Conservation (phyloP, 192 early-diverging fungal genomes). For the Coemansia erecta region DNA sequence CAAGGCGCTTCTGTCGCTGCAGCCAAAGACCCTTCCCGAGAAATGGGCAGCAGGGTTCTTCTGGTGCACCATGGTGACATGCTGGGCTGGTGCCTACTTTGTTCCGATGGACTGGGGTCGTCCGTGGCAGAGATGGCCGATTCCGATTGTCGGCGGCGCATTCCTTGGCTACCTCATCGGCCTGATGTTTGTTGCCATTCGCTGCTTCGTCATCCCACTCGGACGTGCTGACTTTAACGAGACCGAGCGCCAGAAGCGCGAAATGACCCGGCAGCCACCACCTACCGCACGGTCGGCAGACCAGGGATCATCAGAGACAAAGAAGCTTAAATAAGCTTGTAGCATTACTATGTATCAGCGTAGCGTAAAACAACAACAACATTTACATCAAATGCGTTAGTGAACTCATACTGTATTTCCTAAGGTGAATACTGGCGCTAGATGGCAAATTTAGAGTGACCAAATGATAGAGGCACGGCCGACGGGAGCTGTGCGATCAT, state of each 20-base stretch:
- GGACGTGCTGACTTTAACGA: conserved; percentile 30
- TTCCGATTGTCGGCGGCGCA: conserved; percentile 44
- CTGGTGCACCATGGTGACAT: conserved; percentile 32
- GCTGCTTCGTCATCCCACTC: conserved; percentile 38
- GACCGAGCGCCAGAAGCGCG: conserved; percentile 12
- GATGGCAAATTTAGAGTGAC: conserved; percentile 55
- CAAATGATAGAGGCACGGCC: conserved; percentile 71
- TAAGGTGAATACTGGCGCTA: neutral
- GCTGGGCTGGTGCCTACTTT: conserved; percentile 42
- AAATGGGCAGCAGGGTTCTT: conserved; percentile 50
- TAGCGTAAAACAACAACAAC: neutral
- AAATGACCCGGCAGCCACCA: conserved; percentile 10
- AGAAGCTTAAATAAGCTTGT: conserved; percentile 3
- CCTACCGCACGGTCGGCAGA: neutral
- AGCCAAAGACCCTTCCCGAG: conserved; percentile 28
- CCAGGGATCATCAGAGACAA: conserved; percentile 1
- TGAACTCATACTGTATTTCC: neutral
- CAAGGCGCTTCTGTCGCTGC: conserved; percentile 21
- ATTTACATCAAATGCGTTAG: neutral
- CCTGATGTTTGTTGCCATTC: conserved; percentile 33
- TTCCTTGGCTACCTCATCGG: conserved; percentile 39
- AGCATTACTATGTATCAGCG: too few relatives aligned
- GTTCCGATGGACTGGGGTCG: conserved; percentile 54
- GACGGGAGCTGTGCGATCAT: conserved; percentile 65
- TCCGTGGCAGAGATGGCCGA: conserved; percentile 51